Evolutionary conservation across 495 filamentous ascomycete species (phyloP).

Genomic region (Usnea hakonensis): DNA sequence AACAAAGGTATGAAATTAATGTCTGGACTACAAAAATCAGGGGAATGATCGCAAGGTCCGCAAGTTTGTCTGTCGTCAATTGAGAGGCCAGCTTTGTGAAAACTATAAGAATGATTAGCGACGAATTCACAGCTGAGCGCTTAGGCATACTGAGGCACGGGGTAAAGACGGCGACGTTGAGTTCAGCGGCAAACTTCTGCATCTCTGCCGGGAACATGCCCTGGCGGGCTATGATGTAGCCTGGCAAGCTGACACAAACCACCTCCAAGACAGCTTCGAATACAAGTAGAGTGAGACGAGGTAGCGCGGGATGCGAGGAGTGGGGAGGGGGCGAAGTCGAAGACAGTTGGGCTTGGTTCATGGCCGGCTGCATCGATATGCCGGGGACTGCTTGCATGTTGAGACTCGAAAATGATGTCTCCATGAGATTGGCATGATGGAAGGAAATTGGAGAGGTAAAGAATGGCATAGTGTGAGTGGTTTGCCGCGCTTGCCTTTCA

Average conservation of each 20-base stretch:
- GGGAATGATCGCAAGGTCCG: conserved; percentile 86
- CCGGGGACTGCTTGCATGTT: background rate
- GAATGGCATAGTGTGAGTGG: conserved; percentile 19
- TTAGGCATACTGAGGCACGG: conserved; percentile 78
- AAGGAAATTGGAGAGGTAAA: conserved; percentile 59
- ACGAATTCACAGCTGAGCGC: background rate
- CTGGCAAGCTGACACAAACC: conserved; percentile 86
- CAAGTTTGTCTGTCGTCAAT: conserved; percentile 79
- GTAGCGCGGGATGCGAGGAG: conserved; percentile 56
- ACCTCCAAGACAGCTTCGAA: conserved; percentile 96
- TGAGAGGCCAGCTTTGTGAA: conserved; percentile 98
- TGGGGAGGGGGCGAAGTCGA: conserved; percentile 28
- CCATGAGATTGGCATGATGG: conserved; percentile 41
- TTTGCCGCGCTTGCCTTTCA: background rate
- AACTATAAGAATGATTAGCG: conserved; percentile 45
- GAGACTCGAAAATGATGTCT: background rate
- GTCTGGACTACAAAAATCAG: conserved; percentile 87
- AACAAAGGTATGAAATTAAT: conserved; percentile 69
- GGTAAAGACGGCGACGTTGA: conserved; percentile 91
- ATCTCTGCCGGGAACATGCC: conserved; percentile 91
- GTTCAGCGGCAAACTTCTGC: conserved; percentile 91
- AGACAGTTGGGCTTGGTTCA: conserved; percentile 9
- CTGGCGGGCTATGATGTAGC: conserved; percentile 82
- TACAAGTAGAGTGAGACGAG: conserved; percentile 73
- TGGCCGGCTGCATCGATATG: conserved; percentile 1